phyloP scores from a whole-genome alignment of 108 stramenopile species.

The Cyclostephanos invisitatus region DNA sequence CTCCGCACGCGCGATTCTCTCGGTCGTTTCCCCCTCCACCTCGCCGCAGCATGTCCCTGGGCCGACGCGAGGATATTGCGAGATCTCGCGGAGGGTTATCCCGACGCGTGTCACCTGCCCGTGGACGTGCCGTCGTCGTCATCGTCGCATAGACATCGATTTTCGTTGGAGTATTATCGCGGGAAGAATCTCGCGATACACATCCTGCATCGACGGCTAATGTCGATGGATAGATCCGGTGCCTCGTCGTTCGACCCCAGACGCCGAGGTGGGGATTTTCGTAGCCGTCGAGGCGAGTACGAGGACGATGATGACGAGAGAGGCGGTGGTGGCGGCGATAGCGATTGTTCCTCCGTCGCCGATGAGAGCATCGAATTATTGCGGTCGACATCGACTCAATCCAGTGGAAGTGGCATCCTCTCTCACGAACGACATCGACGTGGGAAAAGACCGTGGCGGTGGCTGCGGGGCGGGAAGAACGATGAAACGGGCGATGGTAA shows the following conservation, averaged over 20 bases:
- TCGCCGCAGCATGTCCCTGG: constrained; percentile 29
- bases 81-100: constrained; percentile 20
- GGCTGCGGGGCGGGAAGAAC: neutral
- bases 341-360: neutral
- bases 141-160: constrained; percentile 1
- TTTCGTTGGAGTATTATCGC: constrained; percentile 15
- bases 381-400: too few species aligned
- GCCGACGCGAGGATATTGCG: constrained; percentile 26
- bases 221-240: neutral
- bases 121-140: constrained; percentile 4
- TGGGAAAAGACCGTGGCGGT: neutral
- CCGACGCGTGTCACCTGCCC: constrained; percentile 25
- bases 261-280: neutral
- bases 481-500: neutral
- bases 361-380: too few species aligned
- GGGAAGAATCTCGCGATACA: constrained; percentile 27
- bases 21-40: constrained; percentile 39
- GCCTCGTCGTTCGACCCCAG: neutral
- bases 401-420: neutral
- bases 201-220: constrained; percentile 5
- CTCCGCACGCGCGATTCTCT: constrained; percentile 27
- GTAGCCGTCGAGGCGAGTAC: neutral
- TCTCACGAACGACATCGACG: neutral
- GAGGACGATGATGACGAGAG: neutral
- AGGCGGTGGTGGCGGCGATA: neutral